Evolutionary conservation across 2,329 filamentous ascomycete species (phyloP).

Genomic region (Echinosphaeria canescens): DNA sequence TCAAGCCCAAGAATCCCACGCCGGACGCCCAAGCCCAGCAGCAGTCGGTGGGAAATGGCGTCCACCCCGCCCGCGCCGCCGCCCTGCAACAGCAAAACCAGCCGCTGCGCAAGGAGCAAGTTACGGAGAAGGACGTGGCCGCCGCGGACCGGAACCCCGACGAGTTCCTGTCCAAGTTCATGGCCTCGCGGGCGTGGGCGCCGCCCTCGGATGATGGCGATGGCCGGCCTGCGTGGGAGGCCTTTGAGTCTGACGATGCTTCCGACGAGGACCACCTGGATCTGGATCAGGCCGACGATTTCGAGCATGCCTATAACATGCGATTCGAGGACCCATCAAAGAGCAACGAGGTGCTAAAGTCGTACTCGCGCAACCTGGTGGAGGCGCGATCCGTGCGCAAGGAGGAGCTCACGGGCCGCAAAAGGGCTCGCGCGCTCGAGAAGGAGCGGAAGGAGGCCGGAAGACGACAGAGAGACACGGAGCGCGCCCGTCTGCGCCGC

Average conservation of each 20-base stretch:
- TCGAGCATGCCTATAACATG: slow-evolving; percentile 86
- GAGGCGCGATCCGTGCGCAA: slow-evolving; percentile 67
- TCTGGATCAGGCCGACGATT: slow-evolving; percentile 62
- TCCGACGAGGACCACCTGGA: slow-evolving; percentile 54
- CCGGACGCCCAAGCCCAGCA: slow-evolving; percentile 9
- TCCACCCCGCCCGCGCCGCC: slow-evolving; percentile 32
- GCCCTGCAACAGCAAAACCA: slow-evolving; percentile 20
- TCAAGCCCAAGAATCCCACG: slow-evolving; percentile 43
- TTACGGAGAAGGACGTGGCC: slow-evolving; percentile 41
- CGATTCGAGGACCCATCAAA: slow-evolving; percentile 84
- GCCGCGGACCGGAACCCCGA: slow-evolving; percentile 73
- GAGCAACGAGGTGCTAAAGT: slow-evolving; percentile 70
- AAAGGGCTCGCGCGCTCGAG: slow-evolving; percentile 61
- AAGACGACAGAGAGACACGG: slow-evolving; percentile 53
- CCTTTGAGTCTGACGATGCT: slow-evolving; percentile 86
- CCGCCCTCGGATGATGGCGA: slow-evolving; percentile 33
- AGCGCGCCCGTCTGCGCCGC: slow-evolving; percentile 66
- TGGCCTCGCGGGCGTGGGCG: slow-evolving; percentile 82
- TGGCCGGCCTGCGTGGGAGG: slow-evolving; percentile 57
- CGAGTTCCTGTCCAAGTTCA: slow-evolving; percentile 83
- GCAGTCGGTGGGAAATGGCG: slow-evolving; percentile 15
- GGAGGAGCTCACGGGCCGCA: slow-evolving; percentile 57
- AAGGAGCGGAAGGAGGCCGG: slow-evolving; percentile 57
- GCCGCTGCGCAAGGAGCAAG: no score
- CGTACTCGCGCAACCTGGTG: slow-evolving; percentile 74